These are phyloP conservation scores for Castanospermum australe DNA, from an alignment of 306 rosid species.

Conservation along the genomic window DNA sequence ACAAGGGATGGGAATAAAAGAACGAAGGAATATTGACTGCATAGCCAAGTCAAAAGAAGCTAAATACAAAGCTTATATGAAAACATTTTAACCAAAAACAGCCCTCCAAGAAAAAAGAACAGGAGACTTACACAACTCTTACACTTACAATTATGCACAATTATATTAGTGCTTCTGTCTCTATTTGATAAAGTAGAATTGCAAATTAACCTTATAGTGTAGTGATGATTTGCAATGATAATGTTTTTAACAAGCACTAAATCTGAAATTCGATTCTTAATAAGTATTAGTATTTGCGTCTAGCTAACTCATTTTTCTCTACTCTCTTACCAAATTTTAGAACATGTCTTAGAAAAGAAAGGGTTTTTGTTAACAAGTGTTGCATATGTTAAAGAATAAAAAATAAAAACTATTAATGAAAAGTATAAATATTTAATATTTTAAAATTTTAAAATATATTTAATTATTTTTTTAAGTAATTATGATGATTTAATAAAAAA, in stretches of 20 bases:
- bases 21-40: constrained; percentile 8
- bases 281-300: neutral
- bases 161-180: neutral
- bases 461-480: no score
- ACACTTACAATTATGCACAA: neutral
- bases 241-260: no score
- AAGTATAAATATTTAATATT: no score
- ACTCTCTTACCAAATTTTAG: neutral
- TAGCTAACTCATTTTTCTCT: neutral
- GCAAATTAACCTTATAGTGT: neutral
- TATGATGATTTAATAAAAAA: no score
- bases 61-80: neutral
- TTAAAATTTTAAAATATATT: no score
- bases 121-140: neutral
- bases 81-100: constrained; percentile 32
- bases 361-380: no score
- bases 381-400: no score
- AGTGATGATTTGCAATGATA: no score
- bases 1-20: neutral
- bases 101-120: constrained; percentile 19
- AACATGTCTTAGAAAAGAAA: neutral
- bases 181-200: neutral
- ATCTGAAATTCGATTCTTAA: no score
- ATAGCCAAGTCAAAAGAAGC: constrained; percentile 16
- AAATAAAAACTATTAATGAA: no score